Percentiles rank a stretch among this genome's conserved stretches.
phyloP scores from a whole-genome alignment of 2,329 filamentous ascomycete species.

The Epicoccum nigrum region DNA sequence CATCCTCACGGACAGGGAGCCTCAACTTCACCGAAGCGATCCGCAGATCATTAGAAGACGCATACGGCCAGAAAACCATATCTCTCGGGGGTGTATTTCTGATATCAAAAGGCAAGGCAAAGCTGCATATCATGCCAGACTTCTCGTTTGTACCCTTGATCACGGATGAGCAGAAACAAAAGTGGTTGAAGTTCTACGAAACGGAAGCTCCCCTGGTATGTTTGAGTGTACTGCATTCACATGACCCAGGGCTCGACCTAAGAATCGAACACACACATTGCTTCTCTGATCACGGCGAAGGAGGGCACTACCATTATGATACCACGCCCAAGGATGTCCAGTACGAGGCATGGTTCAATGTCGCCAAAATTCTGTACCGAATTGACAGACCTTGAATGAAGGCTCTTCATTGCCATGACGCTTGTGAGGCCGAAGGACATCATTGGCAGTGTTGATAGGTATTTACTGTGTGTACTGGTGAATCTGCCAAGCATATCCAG shows the following conservation, averaged over 20 bases:
- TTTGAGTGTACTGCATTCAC: conserved; percentile 31
- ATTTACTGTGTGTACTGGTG: too few relatives aligned
- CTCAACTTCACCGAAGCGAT: conserved; percentile 25
- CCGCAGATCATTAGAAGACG: conserved; percentile 13
- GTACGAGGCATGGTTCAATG: conserved; percentile 57
- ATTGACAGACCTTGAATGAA: conserved; percentile 39
- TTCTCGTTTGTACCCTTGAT: conserved; percentile 18
- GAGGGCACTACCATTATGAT: conserved; percentile 54
- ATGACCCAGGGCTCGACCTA: conserved; percentile 50
- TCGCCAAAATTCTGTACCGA: conserved; percentile 50
- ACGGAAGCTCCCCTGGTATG: conserved; percentile 23
- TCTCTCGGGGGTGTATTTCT: conserved; percentile 23
- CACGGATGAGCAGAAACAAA: conserved; percentile 14
- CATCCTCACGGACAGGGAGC: conserved; percentile 12
- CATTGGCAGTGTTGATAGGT: not conserved
- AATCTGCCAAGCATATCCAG: too few relatives aligned
- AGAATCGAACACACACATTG: conserved; percentile 58
- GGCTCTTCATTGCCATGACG: not conserved
- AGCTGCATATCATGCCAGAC: conserved; percentile 25
- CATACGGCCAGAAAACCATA: conserved; percentile 15
- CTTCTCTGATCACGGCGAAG: conserved; percentile 45
- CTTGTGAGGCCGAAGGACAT: not conserved
- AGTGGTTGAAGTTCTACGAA: conserved; percentile 25
- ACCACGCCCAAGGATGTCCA: conserved; percentile 51
- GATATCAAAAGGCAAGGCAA: conserved; percentile 18